phyloP scores from a whole-genome alignment of 2,329 filamentous ascomycete species.

The Diaporthe capsici region DNA sequence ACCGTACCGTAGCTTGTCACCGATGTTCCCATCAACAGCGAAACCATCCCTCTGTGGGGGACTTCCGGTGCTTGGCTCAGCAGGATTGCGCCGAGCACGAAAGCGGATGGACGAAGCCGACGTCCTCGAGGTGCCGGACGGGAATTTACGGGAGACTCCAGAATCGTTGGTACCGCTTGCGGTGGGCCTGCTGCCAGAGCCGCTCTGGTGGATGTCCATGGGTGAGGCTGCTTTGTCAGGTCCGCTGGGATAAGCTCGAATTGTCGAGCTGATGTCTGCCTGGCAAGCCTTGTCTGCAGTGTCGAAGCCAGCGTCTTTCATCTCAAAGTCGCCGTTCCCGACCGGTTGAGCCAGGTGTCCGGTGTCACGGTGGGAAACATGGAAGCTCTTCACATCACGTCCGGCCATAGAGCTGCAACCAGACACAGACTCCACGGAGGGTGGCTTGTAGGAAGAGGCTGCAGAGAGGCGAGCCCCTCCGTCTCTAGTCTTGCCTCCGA shows the following conservation, averaged over 20 bases:
- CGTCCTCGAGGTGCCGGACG: slow-evolving; percentile 8
- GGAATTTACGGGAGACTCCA: background rate
- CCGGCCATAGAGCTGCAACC: background rate
- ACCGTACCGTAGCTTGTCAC: slow-evolving; percentile 15
- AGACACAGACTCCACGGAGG: slow-evolving; percentile 27
- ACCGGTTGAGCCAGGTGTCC: background rate
- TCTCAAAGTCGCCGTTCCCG: background rate
- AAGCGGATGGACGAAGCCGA: slow-evolving; percentile 22
- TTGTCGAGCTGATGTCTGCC: slow-evolving; percentile 1
- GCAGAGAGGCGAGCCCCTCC: slow-evolving; percentile 30
- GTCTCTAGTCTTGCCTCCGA: background rate
- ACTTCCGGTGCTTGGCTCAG: slow-evolving; percentile 39
- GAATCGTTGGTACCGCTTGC: slow-evolving; percentile 18
- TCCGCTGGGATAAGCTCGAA: background rate
- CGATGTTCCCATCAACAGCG: slow-evolving; percentile 10
- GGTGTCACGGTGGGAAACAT: background rate
- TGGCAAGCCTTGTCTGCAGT: slow-evolving; percentile 2
- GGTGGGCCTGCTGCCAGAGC: slow-evolving; percentile 16
- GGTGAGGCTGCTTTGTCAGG: background rate
- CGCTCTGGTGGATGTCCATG: slow-evolving; percentile 35
- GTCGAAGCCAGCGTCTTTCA: background rate
- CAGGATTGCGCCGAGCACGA: slow-evolving; percentile 38
- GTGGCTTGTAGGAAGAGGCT: slow-evolving; percentile 23
- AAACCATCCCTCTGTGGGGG: slow-evolving; percentile 24
- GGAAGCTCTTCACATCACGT: background rate